These are phyloP conservation scores for Allomyces arbusculus DNA, from an alignment of 192 early-diverging fungal species.

Conservation along the genomic window DNA sequence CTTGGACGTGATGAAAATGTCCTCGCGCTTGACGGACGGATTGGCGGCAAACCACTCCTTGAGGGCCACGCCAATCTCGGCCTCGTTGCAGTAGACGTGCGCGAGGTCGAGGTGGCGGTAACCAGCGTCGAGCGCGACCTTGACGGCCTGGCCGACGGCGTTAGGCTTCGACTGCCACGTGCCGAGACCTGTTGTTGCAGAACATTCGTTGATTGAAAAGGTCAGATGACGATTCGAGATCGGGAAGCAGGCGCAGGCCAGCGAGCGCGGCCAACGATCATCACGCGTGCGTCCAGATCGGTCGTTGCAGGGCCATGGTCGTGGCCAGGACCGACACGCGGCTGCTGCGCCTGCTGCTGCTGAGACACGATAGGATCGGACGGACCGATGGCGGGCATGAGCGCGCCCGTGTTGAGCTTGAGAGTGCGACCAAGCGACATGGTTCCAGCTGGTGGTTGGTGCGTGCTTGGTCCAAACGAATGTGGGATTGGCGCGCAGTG, in stretches of 20 bases:
- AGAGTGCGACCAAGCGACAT: not conserved
- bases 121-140: constrained; percentile 38
- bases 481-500: too few species aligned
- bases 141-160: constrained; percentile 38
- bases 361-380: too few species aligned
- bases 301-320: too few species aligned
- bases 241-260: too few species aligned
- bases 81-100: constrained; percentile 49
- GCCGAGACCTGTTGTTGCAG: constrained; percentile 9
- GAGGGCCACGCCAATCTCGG: constrained; percentile 56
- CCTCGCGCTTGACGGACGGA: constrained; percentile 33
- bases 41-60: constrained; percentile 13
- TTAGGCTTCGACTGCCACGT: constrained; percentile 28
- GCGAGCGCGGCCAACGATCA: too few species aligned
- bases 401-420: not conserved
- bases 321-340: too few species aligned
- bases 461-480: too few species aligned
- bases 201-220: not conserved
- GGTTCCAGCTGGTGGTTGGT: too few species aligned
- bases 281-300: too few species aligned
- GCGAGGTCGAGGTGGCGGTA: constrained; percentile 57
- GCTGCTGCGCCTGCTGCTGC: too few species aligned
- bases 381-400: not conserved
- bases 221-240: not conserved
- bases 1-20: constrained; percentile 66